A percentile compares a stretch with the other conserved stretches of the same genome.
Conservation (phyloP, 768 basidiomycete genomes). For the Lepiota subincarnata region DNA sequence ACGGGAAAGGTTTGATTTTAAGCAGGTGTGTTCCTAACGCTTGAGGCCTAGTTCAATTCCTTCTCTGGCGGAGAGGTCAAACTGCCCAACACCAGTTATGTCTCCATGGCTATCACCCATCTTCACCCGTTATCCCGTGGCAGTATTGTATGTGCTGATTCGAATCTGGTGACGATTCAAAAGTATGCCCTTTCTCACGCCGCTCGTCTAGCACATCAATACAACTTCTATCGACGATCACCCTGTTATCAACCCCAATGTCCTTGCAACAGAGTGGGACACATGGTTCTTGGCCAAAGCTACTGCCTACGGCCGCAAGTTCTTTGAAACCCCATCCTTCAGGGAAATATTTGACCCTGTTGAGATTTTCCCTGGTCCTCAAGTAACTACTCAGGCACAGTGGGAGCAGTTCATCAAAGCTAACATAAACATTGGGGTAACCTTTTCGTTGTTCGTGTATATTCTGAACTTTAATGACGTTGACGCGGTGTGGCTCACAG, state of each 20-base stretch:
- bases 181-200: constrained; percentile 19
- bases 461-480: background rate
- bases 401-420: constrained; percentile 23
- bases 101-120: constrained; percentile 30
- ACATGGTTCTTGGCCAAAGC: constrained; percentile 28
- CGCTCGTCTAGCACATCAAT: constrained; percentile 37
- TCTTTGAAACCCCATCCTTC: constrained; percentile 26
- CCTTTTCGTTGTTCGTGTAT: background rate
- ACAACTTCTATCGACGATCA: constrained; percentile 54
- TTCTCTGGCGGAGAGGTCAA: constrained; percentile 26
- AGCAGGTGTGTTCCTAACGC: background rate
- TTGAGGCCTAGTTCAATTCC: constrained; percentile 24
- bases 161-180: background rate
- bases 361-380: constrained; percentile 26
- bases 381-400: constrained; percentile 20
- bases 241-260: constrained; percentile 61
- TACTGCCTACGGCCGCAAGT: constrained; percentile 26
- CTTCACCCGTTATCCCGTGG: constrained; percentile 47
- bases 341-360: constrained; percentile 24
- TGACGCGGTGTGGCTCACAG: constrained; percentile 10
- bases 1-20: background rate
- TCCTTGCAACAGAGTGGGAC: constrained; percentile 30
- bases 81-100: constrained; percentile 27
- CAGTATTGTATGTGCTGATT: constrained; percentile 24
- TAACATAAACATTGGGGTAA: constrained; percentile 22